Percentiles rank a stretch among this genome's conserved stretches.
Conservation (phyloP, 2,329 filamentous ascomycete species). For the Phaeosphaeriaceae sp. region DNA sequence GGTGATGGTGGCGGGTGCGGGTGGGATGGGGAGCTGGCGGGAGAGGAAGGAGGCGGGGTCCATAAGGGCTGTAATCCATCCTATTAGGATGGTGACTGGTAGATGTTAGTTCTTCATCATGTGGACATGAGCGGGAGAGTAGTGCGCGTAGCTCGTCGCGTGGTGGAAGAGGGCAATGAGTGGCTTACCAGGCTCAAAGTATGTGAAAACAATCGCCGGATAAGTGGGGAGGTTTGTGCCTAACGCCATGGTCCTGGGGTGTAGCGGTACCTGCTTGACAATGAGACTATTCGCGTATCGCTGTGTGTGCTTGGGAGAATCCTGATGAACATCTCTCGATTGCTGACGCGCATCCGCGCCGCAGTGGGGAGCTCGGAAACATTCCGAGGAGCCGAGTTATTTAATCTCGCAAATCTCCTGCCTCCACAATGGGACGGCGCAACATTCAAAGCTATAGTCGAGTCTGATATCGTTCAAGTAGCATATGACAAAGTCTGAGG, state of each 20-base stretch:
- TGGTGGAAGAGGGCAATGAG: neutral
- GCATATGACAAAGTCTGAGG: too few relatives aligned
- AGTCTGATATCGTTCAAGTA: too few relatives aligned
- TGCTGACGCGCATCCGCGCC: neutral
- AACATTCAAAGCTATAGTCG: too few relatives aligned
- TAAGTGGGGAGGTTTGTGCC: conserved; percentile 32
- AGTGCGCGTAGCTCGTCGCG: neutral
- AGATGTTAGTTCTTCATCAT: conserved; percentile 4
- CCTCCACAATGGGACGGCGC: neutral
- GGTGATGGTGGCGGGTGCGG: conserved; percentile 9
- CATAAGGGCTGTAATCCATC: conserved; percentile 20
- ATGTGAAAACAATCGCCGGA: conserved; percentile 37
- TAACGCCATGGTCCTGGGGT: conserved; percentile 25
- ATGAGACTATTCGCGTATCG: too few relatives aligned
- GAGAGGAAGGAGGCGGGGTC: conserved; percentile 23
- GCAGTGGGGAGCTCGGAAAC: neutral
- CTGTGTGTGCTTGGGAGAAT: neutral
- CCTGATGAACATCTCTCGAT: neutral
- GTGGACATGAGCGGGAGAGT: neutral
- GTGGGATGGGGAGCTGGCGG: conserved; percentile 23
- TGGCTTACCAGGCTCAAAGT: conserved; percentile 35
- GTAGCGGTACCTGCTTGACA: neutral
- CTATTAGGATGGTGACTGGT: conserved; percentile 18
- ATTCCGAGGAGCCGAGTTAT: neutral
- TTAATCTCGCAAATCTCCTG: neutral